Evolutionary conservation across 805 yeast genomes (phyloP), one percentile per base, ranked within the genome.

Genomic region (Groenewaldozyma tartarivorans): DNA sequence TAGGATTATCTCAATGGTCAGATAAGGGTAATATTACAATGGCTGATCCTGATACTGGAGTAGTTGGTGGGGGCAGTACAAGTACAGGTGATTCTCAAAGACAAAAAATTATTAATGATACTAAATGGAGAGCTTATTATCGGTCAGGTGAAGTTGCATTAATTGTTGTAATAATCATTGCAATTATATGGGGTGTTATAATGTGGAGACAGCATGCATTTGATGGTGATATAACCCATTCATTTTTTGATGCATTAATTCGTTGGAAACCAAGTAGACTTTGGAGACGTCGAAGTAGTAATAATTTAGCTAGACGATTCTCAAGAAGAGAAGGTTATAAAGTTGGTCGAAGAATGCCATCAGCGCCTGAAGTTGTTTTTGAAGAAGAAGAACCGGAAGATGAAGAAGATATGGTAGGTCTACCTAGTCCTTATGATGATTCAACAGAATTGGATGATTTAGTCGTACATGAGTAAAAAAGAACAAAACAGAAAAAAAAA

Each of bases 91-190:
- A 35, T 4, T 48, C 48, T 7, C 53, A 48, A 3, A 45, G 44
- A 16, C 54, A 56, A 20, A 47, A 48, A 35, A 38, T 54, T 15
- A 45, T 50, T 20, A 52, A 51, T 33, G 60, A 58, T 5, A 66
- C 67, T 3, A 58, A 54, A 33, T 49, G 56, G 48, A 45, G 45
- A 31, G 67, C 67, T 1, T 64, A 64, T 42, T 57, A 52, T 43
- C 51, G 55, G 32, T 67, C 69, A 1, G 66, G 69, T 4, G 52
- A 48, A 17, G 49, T 53, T 2, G 67, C 67, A 0, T 51, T 64
- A n/a, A 47, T 58, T 3, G 52, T 63, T 3, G 62, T 64, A 24
- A 27, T 61, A 3, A 42, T 59, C 1, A 48, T 56, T 2, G 38
- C 49, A 7, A 41, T 36, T 0, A 42, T 46, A 0, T 44, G 53